These are phyloP conservation scores for Torulaspora delbrueckii DNA, from an alignment of 805 yeast genomes.

Conservation along the genomic window DNA sequence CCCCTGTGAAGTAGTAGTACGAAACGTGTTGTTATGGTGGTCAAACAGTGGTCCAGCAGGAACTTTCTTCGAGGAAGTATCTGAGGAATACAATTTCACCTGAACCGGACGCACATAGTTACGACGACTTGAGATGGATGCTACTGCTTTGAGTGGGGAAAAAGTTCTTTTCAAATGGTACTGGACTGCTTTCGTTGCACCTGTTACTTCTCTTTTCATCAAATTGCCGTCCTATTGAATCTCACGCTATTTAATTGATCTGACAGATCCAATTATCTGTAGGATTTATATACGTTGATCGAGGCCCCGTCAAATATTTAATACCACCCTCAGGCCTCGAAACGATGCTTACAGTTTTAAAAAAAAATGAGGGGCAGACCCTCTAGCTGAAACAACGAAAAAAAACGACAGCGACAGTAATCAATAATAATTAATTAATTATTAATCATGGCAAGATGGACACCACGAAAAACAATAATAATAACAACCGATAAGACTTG, in stretches of 20 bases:
- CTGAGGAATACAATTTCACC: slow-evolving; percentile 14
- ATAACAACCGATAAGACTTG: background rate
- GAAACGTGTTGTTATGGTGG: slow-evolving; percentile 26
- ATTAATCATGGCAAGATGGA: background rate
- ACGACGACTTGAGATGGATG: slow-evolving; percentile 6
- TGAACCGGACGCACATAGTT: slow-evolving; percentile 11
- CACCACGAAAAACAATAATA: background rate
- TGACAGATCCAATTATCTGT: no score
- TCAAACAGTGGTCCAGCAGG: slow-evolving; percentile 24
- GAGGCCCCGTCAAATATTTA: background rate
- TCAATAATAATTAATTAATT: background rate
- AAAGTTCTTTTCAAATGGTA: slow-evolving; percentile 4
- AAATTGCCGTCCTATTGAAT: background rate
- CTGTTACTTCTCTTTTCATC: slow-evolving; percentile 7
- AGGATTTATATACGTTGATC: background rate
- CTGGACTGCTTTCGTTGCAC: slow-evolving; percentile 1
- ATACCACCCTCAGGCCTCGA: background rate
- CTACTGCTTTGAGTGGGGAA: background rate
- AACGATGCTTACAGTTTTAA: background rate
- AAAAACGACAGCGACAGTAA: background rate
- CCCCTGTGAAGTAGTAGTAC: slow-evolving; percentile 24
- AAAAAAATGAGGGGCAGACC: background rate
- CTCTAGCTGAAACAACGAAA: background rate
- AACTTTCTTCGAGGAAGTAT: slow-evolving; percentile 9
- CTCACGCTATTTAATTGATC: background rate